Percentiles rank a stretch among this genome's conserved stretches.
Evolutionary conservation across 805 yeast genomes (phyloP).

Genomic region (Myxozyma geophila): DNA sequence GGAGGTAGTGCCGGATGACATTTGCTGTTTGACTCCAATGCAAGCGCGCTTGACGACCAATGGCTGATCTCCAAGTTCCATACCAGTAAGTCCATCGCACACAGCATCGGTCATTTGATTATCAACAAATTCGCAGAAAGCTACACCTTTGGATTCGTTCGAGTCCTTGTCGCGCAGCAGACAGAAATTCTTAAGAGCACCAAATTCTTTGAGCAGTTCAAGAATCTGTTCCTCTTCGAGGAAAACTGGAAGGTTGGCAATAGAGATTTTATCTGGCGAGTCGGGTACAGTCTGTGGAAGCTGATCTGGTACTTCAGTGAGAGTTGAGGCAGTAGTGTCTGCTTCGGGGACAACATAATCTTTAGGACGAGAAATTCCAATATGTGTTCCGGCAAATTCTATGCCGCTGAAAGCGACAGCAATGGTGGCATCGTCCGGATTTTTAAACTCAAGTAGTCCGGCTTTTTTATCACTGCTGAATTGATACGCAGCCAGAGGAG

Average conservation of each 20-base stretch:
- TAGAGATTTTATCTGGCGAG: conserved; percentile 53
- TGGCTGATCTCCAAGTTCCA: conserved; percentile 47
- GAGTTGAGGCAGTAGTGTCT: conserved; percentile 14
- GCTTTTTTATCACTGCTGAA: conserved; percentile 34
- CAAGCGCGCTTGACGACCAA: conserved; percentile 51
- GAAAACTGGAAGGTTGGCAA: conserved; percentile 53
- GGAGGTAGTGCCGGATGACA: conserved; percentile 23
- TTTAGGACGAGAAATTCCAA: conserved; percentile 52
- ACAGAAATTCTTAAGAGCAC: conserved; percentile 49
- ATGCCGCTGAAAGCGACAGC: conserved; percentile 51
- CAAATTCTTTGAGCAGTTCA: conserved; percentile 51
- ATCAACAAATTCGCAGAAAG: conserved; percentile 55
- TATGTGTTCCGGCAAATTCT: conserved; percentile 42
- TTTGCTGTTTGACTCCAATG: conserved; percentile 39
- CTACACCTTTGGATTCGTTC: conserved; percentile 60
- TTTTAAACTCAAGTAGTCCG: conserved; percentile 58
- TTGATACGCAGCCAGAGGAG: conserved; percentile 26
- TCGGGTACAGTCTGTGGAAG: conserved; percentile 46
- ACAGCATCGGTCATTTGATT: conserved; percentile 41
- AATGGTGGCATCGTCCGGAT: conserved; percentile 59
- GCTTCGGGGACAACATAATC: conserved; percentile 50
- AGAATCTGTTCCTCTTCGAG: conserved; percentile 52
- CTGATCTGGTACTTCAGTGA: conserved; percentile 16
- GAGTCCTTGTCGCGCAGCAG: conserved; percentile 52
- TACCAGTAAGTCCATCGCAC: conserved; percentile 45